Evolutionary conservation across 768 basidiomycete genomes (phyloP), one percentile per base, ranked within the genome.

Genomic region (Crucibulum laeve): DNA sequence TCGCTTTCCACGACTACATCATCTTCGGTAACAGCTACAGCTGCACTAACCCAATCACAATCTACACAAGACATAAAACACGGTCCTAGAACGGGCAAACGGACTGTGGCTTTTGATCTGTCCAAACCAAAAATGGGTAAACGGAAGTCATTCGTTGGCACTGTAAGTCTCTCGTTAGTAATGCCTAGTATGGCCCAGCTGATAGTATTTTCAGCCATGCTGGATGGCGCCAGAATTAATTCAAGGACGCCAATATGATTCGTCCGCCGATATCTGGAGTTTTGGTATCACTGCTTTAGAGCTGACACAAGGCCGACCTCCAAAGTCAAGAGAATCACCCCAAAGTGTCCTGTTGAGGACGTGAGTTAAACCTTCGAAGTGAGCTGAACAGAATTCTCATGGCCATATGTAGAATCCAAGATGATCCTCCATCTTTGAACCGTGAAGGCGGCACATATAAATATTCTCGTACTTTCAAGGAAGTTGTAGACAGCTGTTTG

Each of bases 221-320:
- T 96, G 91, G 91, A 97, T 96, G 93, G 91, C 94, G 0, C 94
- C 94, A 1, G 94, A 97, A 54, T 76, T 96, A 18, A 88, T 97
- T 37, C 77, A 86, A 52, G 87, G 91, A 39, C 77, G 77, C 51
- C 78, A 80, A 43, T 95, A 94, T 59, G 91, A 94, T 57, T 76
- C 82, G 10, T 78, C 83, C 50, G 91, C 91, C 15, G 94, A 97
- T 57, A 93, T 97, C 45, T 97, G 93, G 92, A 92, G 89, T 45
- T 88, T 96, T 59, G 94, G 91, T 10, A 93, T 97, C 46, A 95
- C 92, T n/a, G 87, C 92, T 13, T 67, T 96, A 36, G 94, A 96
- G 60, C 71, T 97, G 24, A 76, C 89, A 0, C 84, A 90, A 55
- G 94, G 94, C 0, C 79, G 84, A 4, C 89, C 92, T 1, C 94